phyloP scores from a whole-genome alignment of 2,329 filamentous ascomycete species.

The Epichloe glyceriae region DNA sequence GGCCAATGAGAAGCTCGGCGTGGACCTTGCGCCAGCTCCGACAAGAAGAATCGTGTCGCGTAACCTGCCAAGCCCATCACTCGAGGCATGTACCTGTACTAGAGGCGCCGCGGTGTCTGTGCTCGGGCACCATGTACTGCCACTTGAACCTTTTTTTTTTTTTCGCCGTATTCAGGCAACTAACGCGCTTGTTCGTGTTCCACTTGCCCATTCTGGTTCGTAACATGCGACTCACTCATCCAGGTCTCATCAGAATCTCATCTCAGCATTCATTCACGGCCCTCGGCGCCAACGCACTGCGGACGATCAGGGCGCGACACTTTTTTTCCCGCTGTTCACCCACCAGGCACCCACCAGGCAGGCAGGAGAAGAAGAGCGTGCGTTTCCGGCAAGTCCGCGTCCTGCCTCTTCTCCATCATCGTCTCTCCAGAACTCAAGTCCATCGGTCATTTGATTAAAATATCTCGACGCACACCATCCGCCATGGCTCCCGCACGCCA shows the following conservation, averaged over 20 bases:
- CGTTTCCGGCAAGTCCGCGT: not conserved
- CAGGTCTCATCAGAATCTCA: not conserved
- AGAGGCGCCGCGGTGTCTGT: not conserved
- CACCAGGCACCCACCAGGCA: too few relatives aligned
- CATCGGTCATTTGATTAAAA: not conserved
- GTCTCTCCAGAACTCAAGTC: not conserved
- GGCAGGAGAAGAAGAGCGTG: not conserved
- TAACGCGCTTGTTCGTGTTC: slow-evolving; percentile 6
- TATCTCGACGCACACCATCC: not conserved
- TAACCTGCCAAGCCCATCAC: not conserved
- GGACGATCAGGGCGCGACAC: not conserved
- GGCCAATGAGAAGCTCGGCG: slow-evolving; percentile 1
- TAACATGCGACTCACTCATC: not conserved
- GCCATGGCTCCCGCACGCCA: slow-evolving; percentile 31
- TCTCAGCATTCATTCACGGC: not conserved
- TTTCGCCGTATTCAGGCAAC: slow-evolving; percentile 6
- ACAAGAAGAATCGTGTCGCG: slow-evolving; percentile 1
- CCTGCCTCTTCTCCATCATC: not conserved
- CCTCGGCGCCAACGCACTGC: not conserved
- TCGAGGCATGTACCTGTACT: not conserved
- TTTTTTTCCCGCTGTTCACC: not conserved
- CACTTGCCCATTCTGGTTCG: not conserved
- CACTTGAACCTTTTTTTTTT: not conserved
- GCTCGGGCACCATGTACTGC: not conserved
- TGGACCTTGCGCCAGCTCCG: not conserved